A percentile compares a stretch with the other conserved stretches of the same genome.
phyloP scores from a whole-genome alignment of 2,329 filamentous ascomycete genomes.

The Ophidiomyces ophidiicola region DNA sequence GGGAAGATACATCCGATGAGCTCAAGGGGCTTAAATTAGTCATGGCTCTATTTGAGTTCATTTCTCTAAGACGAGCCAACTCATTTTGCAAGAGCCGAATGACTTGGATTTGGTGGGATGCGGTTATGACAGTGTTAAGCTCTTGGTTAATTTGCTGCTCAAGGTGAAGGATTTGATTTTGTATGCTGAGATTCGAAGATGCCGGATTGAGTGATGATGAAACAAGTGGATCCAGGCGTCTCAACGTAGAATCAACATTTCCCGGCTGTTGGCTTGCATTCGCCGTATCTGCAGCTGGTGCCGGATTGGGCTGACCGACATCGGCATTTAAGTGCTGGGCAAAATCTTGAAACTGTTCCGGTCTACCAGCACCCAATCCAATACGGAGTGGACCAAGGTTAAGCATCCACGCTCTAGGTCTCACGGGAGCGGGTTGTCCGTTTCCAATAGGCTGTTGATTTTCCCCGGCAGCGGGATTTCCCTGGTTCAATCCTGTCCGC shows the following conservation, averaged over 20 bases:
- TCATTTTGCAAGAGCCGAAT: constrained; percentile 57
- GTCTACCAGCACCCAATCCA: constrained; percentile 53
- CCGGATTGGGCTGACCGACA: constrained; percentile 30
- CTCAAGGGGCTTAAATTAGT: background rate
- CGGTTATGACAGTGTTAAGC: constrained; percentile 48
- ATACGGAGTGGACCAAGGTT: constrained; percentile 64
- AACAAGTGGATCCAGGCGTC: constrained; percentile 16
- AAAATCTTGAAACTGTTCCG: constrained; percentile 52
- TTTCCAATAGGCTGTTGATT: constrained; percentile 25
- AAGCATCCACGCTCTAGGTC: constrained; percentile 48
- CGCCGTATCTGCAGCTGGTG: constrained; percentile 19
- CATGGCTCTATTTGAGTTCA: constrained; percentile 23
- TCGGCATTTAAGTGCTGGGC: constrained; percentile 49
- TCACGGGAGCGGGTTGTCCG: constrained; percentile 25
- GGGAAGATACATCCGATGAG: constrained; percentile 1
- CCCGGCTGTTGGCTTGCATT: constrained; percentile 22
- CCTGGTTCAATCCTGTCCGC: constrained; percentile 2
- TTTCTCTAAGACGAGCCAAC: constrained; percentile 50
- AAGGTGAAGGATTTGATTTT: constrained; percentile 50
- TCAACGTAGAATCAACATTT: constrained; percentile 33
- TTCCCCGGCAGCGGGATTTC: constrained; percentile 11
- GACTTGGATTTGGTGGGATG: constrained; percentile 56
- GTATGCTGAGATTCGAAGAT: constrained; percentile 32
- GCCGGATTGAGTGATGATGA: constrained; percentile 10
- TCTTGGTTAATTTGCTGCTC: constrained; percentile 59